Conservation (phyloP, 2,329 filamentous ascomycete species). For the Pestalotiopsis sp. region DNA sequence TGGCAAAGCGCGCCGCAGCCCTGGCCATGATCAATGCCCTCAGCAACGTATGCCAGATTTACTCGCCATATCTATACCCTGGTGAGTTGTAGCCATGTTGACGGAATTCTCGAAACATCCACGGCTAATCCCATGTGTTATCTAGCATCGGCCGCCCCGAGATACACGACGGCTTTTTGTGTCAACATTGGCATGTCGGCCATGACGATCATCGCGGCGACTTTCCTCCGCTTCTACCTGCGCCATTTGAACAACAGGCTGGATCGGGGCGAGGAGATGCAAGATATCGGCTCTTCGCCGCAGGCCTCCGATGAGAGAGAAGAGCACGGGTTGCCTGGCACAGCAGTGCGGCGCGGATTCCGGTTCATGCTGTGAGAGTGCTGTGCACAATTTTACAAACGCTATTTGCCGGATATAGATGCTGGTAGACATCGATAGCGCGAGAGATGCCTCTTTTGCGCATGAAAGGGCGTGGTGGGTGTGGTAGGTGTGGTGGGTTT, state of each 20-base stretch:
- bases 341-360: constrained; percentile 2
- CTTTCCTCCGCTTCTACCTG: constrained; percentile 3
- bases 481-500: too few species aligned
- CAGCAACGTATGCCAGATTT: constrained; percentile 9
- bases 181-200: constrained; percentile 12
- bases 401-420: not conserved
- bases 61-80: constrained; percentile 10
- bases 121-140: not conserved
- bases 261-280: not conserved
- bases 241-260: not conserved
- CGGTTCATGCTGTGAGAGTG: constrained; percentile 1
- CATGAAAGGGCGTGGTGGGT: too few species aligned
- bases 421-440: not conserved
- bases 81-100: not conserved
- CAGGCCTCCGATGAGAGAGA: not conserved
- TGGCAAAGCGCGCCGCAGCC: constrained; percentile 10
- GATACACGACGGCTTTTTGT: constrained; percentile 6
- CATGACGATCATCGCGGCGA: constrained; percentile 7
- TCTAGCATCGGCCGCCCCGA: constrained; percentile 6
- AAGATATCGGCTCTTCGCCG: not conserved
- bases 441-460: not conserved
- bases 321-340: constrained; percentile 8
- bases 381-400: not conserved
- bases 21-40: constrained; percentile 9
- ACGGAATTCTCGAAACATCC: not conserved